Base-by-base conservation (phyloP, 345 rosid species). In the Arabis hirsuta region DNA sequence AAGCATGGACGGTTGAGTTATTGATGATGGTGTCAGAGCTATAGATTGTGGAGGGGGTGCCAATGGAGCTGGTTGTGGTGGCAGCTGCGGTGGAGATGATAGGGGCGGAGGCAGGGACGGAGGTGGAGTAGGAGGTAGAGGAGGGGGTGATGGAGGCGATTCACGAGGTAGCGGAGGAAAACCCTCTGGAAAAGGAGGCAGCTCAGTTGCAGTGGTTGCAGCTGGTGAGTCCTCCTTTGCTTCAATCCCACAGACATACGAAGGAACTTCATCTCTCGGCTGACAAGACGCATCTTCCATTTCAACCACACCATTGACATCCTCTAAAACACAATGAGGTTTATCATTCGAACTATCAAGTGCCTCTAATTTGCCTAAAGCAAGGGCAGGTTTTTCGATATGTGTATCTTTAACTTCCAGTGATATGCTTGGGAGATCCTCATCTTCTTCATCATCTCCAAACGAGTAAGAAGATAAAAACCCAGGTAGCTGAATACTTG, bases 251-350 rank as follows among this genome's bases (percentile, higher is more conserved):
- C 70, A 62, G 45, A 65, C 43, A 77, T 45, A 22, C 26, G 46
- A 71, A n/a, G 80, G 71, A 45, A 69, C 77, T 69, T 79, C 95
- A 54, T 81, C 91, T 84, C 81, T 89, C 7, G 75, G 86, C 67
- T 82, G 85, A 69, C 83, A 89, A 65, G 92, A 90, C 59, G 79
- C 90, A 80, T 87, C 96, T 80, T 91, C 96, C 96, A 88, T 87
- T 81, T 88, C 97, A 66, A 90, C 88, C 77, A 86, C 99, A 69
- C 85, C 93, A 72, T 87, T 93, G 42, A 84, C 89, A 60, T 92
- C 96, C 79, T 88, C 90, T 67, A 90, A 80, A 62, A 87, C 84
- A 76, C 87, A 77, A 52, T 87, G 93, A 29, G 82, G 84, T 81
- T 88, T 82, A 73, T 88, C 90, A 80, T 50, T 84, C 31, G 82